Evolutionary conservation across 2,329 filamentous ascomycete species (phyloP).

Genomic region (Fusarium sp.): DNA sequence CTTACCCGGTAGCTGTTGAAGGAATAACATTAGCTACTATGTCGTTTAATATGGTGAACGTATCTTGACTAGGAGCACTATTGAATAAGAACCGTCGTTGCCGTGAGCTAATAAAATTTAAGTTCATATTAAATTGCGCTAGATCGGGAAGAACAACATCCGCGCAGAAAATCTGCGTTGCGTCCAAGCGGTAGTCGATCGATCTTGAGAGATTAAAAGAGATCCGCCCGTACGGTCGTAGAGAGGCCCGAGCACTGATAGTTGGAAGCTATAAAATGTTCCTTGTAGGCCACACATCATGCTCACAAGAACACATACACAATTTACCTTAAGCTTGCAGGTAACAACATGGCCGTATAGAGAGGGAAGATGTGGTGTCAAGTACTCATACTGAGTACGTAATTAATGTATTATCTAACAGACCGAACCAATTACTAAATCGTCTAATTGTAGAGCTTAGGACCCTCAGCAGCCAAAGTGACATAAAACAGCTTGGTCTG

Average conservation of each 20-base stretch:
- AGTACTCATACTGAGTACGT: neutral
- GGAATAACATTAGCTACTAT: too few species aligned
- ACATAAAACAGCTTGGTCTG: conserved; percentile 54
- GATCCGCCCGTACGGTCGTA: too few species aligned
- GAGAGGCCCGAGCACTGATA: too few species aligned
- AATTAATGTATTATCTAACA: neutral
- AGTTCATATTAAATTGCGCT: neutral
- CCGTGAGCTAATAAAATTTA: too few species aligned
- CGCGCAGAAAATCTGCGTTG: neutral
- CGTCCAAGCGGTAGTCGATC: neutral
- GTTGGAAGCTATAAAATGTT: too few species aligned
- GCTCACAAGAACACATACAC: too few species aligned
- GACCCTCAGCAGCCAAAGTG: conserved; percentile 22
- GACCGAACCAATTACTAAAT: neutral
- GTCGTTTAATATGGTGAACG: too few species aligned
- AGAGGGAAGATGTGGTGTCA: neutral
- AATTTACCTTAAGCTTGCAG: too few species aligned
- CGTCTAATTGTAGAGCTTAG: conserved; percentile 10
- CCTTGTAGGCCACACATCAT: too few species aligned
- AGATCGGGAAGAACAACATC: neutral
- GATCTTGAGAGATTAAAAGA: neutral
- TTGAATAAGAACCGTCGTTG: too few species aligned
- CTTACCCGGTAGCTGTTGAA: too few species aligned
- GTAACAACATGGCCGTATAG: neutral
- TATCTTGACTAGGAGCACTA: too few species aligned